Conservation (phyloP, 1,284 basidiomycete species). For the Psilocybe mexicana region DNA sequence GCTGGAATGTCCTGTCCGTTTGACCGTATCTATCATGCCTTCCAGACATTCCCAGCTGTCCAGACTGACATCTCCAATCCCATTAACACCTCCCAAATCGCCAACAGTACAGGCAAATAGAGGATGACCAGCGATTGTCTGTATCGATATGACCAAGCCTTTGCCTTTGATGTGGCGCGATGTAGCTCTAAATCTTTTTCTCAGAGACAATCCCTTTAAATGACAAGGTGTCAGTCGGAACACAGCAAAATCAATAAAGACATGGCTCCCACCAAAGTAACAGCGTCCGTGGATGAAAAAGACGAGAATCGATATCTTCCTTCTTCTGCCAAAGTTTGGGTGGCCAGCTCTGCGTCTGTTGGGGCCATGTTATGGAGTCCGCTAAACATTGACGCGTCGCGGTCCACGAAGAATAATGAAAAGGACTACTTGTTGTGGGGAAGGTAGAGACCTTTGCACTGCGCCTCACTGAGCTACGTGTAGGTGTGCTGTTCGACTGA, state of each 20-base stretch:
- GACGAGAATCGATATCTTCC: slow-evolving; percentile 65
- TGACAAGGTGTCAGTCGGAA: not conserved
- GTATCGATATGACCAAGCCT: slow-evolving; percentile 75
- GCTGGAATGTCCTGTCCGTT: slow-evolving; percentile 78
- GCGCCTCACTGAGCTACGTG: not conserved
- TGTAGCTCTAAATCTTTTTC: slow-evolving; percentile 77
- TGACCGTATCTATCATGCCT: slow-evolving; percentile 76
- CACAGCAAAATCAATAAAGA: not conserved
- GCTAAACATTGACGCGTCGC: slow-evolving; percentile 41
- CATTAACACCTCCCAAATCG: slow-evolving; percentile 63
- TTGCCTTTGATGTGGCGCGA: slow-evolving; percentile 72
- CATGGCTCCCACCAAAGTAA: slow-evolving; percentile 53
- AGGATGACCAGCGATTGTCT: slow-evolving; percentile 74
- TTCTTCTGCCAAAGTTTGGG: slow-evolving; percentile 69
- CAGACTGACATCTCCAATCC: slow-evolving; percentile 72
- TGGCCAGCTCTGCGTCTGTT: slow-evolving; percentile 71
- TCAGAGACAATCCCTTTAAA: slow-evolving; percentile 64
- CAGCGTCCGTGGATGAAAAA: slow-evolving; percentile 74
- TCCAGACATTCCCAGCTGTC: slow-evolving; percentile 79
- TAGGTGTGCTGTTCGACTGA: slow-evolving; percentile 8
- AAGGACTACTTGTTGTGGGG: not conserved
- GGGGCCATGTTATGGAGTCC: slow-evolving; percentile 54
- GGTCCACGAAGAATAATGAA: no score
- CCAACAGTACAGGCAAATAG: slow-evolving; percentile 81
- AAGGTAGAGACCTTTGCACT: not conserved